Evolutionary conservation across 1,284 basidiomycete genomes (phyloP).

Genomic region (Somion occarium): DNA sequence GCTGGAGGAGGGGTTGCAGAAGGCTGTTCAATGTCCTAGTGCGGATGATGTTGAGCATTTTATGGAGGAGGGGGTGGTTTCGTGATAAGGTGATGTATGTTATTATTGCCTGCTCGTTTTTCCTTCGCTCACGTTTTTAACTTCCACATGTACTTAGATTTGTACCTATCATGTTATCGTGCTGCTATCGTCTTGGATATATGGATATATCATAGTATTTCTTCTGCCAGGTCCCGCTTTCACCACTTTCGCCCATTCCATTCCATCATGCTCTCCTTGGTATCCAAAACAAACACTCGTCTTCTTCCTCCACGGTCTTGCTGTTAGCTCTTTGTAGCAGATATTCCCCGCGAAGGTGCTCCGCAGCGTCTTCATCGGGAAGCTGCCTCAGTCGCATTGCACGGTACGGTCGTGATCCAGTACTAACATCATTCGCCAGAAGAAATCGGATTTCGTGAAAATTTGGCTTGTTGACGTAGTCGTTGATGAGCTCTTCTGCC

Average conservation of each 20-base stretch:
- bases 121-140: not conserved
- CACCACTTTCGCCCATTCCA: not conserved
- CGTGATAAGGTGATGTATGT: not conserved
- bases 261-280: not conserved
- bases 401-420: no score
- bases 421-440: not conserved
- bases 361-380: not conserved
- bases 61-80: not conserved
- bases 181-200: no score
- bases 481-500: conserved; percentile 1
- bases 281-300: not conserved
- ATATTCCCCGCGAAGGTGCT: not conserved
- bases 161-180: not conserved
- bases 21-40: not conserved
- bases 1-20: conserved; percentile 9
- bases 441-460: conserved; percentile 4
- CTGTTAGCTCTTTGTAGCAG: not conserved
- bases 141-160: not conserved
- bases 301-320: not conserved
- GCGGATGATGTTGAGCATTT: not conserved
- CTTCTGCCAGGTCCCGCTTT: no score
- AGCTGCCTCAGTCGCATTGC: no score
- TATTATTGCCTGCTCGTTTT: no score
- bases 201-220: no score
- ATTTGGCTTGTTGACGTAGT: not conserved